Evolutionary conservation across 352 stramenopile species (phyloP).

Genomic region (Pythium coloratum): DNA sequence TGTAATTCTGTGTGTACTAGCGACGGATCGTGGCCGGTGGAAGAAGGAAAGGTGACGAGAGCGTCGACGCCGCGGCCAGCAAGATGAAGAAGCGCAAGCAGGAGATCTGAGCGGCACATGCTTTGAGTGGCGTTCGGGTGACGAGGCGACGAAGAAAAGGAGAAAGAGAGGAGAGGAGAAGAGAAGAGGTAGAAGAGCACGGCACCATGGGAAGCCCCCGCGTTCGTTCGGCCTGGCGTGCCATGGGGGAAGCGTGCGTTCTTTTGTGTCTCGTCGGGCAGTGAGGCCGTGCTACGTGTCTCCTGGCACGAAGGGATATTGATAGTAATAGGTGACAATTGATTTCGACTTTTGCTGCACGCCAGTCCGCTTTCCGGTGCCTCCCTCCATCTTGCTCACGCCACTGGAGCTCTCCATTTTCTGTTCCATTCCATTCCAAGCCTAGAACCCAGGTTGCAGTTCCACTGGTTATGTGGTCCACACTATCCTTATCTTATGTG

Average conservation of each 20-base stretch:
- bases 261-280: neutral
- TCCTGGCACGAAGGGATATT: conserved; percentile 11
- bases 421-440: neutral
- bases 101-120: conserved; percentile 29
- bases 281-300: neutral
- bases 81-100: conserved; percentile 83
- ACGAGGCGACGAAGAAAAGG: conserved; percentile 24
- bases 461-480: conserved; percentile 15
- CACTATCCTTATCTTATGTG: conserved; percentile 1
- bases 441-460: too few relatives aligned
- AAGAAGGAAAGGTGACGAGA: conserved; percentile 71
- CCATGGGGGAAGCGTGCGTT: neutral
- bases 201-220: conserved; percentile 1
- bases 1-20: conserved; percentile 92
- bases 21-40: conserved; percentile 69
- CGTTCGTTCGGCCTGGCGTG: neutral
- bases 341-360: conserved; percentile 21
- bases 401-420: neutral
- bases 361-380: neutral
- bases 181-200: conserved; percentile 1
- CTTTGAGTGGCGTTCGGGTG: neutral
- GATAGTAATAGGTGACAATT: conserved; percentile 36
- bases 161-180: conserved; percentile 2
- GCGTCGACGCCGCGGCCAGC: conserved; percentile 38
- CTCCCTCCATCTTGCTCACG: too few relatives aligned